Percentiles rank a stretch among this genome's conserved stretches.
These are phyloP conservation scores for Hyaloperonospora brassicae DNA, from an alignment of 352 stramenopile genomes.

Conservation along the genomic window DNA sequence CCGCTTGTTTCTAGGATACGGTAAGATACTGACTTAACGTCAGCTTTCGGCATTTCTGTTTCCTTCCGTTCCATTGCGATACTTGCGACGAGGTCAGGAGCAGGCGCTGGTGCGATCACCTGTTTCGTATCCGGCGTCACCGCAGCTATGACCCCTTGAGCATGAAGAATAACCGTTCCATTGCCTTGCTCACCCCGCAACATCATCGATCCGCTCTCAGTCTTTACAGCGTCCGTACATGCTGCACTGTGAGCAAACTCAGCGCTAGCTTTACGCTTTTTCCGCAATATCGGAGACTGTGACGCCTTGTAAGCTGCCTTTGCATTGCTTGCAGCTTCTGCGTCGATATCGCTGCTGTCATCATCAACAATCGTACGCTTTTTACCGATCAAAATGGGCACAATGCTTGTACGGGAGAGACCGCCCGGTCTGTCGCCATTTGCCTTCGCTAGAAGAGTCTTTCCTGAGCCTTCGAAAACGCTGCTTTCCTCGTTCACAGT, in stretches of 20 bases:
- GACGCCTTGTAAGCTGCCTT: neutral
- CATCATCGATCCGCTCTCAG: conserved; percentile 2
- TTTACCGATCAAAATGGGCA: conserved; percentile 28
- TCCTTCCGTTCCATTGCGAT: conserved; percentile 4
- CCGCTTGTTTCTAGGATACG: conserved; percentile 1
- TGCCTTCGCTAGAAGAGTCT: conserved; percentile 7
- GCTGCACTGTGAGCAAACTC: conserved; percentile 3
- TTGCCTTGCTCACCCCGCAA: conserved; percentile 1
- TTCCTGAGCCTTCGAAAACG: conserved; percentile 5
- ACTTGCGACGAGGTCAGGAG: neutral
- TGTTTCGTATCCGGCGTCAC: conserved; percentile 4
- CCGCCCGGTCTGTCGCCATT: conserved; percentile 23
- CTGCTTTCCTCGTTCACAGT: conserved; percentile 1
- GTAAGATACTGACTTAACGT: conserved; percentile 3
- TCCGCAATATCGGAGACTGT: conserved; percentile 9
- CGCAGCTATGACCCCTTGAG: neutral
- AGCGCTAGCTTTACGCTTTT: conserved; percentile 17
- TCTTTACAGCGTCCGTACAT: conserved; percentile 1
- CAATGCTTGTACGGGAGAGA: conserved; percentile 13
- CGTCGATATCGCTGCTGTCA: conserved; percentile 43
- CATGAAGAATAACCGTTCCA: conserved; percentile 1
- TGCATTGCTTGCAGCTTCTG: conserved; percentile 9
- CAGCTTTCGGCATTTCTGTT: neutral
- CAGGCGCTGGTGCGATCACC: neutral
- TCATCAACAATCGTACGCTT: conserved; percentile 62